phyloP scores from a whole-genome alignment of 768 basidiomycete genomes.

The Kwoniella europaea region DNA sequence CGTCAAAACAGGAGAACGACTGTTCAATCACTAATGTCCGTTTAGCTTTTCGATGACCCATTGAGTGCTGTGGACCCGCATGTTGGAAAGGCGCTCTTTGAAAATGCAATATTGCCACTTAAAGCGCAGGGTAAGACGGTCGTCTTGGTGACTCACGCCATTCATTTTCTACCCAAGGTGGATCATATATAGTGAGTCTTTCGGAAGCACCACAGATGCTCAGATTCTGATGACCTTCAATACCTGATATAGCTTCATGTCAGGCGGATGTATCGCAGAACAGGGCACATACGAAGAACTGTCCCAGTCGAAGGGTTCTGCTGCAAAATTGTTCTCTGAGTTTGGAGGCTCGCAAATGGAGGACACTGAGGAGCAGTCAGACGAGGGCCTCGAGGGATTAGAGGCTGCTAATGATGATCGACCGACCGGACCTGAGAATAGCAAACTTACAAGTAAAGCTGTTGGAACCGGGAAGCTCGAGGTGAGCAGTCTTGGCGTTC shows the following conservation, averaged over 20 bases:
- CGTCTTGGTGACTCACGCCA: constrained; percentile 66
- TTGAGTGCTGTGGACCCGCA: constrained; percentile 68
- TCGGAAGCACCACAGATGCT: too few species aligned
- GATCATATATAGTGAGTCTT: constrained; percentile 62
- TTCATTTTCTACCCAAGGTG: constrained; percentile 65
- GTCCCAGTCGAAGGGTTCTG: constrained; percentile 63
- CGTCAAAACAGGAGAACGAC: background rate
- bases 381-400: background rate
- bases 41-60: constrained; percentile 48
- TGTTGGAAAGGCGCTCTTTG: constrained; percentile 72
- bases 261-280: constrained; percentile 62
- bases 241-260: constrained; percentile 52
- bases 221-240: background rate
- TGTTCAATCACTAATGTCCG: constrained; percentile 30
- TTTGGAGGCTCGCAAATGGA: constrained; percentile 64
- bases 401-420: background rate
- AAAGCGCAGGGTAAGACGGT: constrained; percentile 63
- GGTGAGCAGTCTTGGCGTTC: constrained; percentile 18
- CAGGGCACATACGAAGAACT: constrained; percentile 66
- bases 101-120: constrained; percentile 67
- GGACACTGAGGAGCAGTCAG: constrained; percentile 32
- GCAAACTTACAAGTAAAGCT: constrained; percentile 52
- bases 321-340: constrained; percentile 67
- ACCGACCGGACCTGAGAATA: constrained; percentile 53
- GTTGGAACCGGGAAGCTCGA: constrained; percentile 69